A percentile compares a stretch with the other conserved stretches of the same genome.
These are phyloP conservation scores for Trichoderma sp. DNA, from an alignment of 2,329 filamentous ascomycete species.

Conservation along the genomic window DNA sequence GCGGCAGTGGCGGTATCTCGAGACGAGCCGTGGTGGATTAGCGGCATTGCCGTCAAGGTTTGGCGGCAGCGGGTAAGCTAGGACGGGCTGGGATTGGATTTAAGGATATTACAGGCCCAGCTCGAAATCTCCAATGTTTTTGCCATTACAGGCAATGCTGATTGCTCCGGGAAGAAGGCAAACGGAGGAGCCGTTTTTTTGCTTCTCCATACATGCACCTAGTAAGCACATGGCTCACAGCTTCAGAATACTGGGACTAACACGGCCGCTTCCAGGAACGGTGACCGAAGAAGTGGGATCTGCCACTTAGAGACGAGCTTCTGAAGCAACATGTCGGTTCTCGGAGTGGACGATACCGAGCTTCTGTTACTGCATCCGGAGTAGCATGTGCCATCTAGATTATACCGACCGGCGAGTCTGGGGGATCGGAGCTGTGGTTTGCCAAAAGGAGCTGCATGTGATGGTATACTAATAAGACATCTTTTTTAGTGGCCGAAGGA, in stretches of 20 bases:
- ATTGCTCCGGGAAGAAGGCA: not conserved
- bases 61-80: not conserved
- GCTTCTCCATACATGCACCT: not conserved
- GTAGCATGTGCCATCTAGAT: not conserved
- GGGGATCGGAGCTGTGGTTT: not conserved
- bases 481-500: not conserved
- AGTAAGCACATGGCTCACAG: not conserved
- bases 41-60: not conserved
- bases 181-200: not conserved
- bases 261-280: not conserved
- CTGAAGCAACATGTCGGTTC: not conserved
- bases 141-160: not conserved
- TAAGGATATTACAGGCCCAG: conserved; percentile 3
- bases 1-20: not conserved
- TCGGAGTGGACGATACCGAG: not conserved
- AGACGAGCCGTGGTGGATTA: conserved; percentile 3
- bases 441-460: not conserved
- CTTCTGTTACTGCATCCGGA: not conserved
- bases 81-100: not conserved
- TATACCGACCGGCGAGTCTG: not conserved
- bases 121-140: not conserved
- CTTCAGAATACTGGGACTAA: not conserved
- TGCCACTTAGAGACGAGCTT: not conserved
- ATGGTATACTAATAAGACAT: not conserved
- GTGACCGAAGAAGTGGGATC: not conserved